A percentile compares a stretch with the other conserved stretches of the same genome.
Evolutionary conservation across 371 early-diverging fungal genomes (phyloP).

Genomic region (Umbelopsis sp.): DNA sequence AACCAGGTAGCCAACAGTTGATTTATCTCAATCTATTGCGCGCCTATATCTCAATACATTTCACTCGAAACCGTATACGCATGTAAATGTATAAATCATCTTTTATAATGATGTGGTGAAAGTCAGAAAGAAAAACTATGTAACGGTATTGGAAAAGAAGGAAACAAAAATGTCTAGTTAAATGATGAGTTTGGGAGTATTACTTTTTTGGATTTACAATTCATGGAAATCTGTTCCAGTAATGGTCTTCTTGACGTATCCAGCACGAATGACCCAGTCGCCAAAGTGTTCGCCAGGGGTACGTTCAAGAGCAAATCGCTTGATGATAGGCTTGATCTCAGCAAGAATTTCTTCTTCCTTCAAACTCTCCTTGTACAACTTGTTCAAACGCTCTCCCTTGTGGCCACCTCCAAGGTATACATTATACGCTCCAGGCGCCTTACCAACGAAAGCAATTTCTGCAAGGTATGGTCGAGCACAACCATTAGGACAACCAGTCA

Average conservation of each 20-base stretch:
- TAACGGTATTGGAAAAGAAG: constrained; percentile 3
- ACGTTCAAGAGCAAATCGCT: constrained; percentile 76
- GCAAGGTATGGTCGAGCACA: constrained; percentile 93
- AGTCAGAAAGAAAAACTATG: constrained; percentile 9
- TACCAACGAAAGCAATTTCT: constrained; percentile 95
- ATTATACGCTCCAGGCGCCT: constrained; percentile 92
- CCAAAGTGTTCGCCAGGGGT: constrained; percentile 85
- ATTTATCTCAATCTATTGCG: too few relatives aligned
- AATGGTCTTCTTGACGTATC: constrained; percentile 81
- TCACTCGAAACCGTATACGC: not conserved
- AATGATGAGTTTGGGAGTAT: not conserved
- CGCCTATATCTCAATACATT: too few relatives aligned
- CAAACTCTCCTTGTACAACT: constrained; percentile 86
- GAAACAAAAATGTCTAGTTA: not conserved
- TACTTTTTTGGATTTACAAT: constrained; percentile 28
- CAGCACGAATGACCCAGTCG: constrained; percentile 90
- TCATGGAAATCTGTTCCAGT: constrained; percentile 83
- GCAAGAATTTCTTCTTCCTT: constrained; percentile 85
- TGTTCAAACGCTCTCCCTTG: constrained; percentile 85
- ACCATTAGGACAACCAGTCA: constrained; percentile 97
- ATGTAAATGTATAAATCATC: not conserved
- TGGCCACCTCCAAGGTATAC: constrained; percentile 93
- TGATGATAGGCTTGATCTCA: constrained; percentile 77
- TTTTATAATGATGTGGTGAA: constrained; percentile 11
- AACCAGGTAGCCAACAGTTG: too few relatives aligned